Evolutionary conservation across 306 rosid genomes (phyloP), one percentile per base, ranked within the genome.

Genomic region (Fagus sylvatica): DNA sequence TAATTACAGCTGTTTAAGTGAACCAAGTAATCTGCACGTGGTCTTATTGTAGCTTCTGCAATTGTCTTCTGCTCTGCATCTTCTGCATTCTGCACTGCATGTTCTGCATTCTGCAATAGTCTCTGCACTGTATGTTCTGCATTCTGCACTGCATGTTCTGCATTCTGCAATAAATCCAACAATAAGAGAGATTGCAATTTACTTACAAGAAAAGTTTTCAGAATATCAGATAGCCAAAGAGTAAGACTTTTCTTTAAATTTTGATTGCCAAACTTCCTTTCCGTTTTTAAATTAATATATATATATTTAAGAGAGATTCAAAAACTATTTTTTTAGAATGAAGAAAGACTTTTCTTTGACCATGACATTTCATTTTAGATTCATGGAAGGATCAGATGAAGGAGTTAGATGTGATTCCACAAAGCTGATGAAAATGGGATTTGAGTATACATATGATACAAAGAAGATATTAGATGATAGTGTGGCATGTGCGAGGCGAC

Each of bases 341-440:
- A 30, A 22, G 28, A 22, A 22, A 22, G 51, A 15, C 51, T 15
- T 46, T 46, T 46, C 51, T 46, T 46, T 46, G 51, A 46, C 51
- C 15, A 46, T 10, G 51, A 46, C 51, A 46, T 46, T 46, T 46
- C 48, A 15, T 51, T 62, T 41, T 48, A 81, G 85, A 30, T 73
- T n/a, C 19, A 6, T 22, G 2, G 81, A 72, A 76, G 81, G 75
- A 59, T 57, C 78, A 36, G 66, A 71, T 32, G 37, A 56, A 53
- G 78, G 75, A 66, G 60, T 13, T 28, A 19, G 3, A 56, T 65
- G 65, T 22, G 81, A 81, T 68, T 72, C 74, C 34, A 66, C 40
- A 5, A 82, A 72, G 75, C 75, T 82, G 66, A 67, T 28, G 53
- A 66, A 82, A 69, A 55, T 72, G 71, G 81, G 85, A 0, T 82